Base-by-base conservation (phyloP, 345 rosid genomes). In the Lepidium africanum region DNA sequence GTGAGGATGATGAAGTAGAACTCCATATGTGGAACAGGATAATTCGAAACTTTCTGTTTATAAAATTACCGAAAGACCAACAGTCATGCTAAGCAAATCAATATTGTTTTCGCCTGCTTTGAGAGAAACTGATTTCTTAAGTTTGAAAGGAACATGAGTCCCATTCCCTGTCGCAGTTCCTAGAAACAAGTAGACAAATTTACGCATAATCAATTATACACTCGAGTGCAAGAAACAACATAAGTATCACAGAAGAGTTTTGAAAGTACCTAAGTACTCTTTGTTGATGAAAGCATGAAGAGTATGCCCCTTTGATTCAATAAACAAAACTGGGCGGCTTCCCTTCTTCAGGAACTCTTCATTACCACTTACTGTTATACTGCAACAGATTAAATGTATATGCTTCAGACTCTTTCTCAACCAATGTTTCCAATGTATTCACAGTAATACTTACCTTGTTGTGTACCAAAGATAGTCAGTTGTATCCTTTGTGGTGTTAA, bases 391-490 rank as follows among this genome's bases (percentile, higher is more conserved):
- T 45, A 21, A 46, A 59, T 71, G 36, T 13, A 43, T 75, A 2
- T 64, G 57, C 70, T 38, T 70, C 25, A 56, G 74, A 12, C 45
- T 47, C 39, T 36, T 47, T 53, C 68, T 59, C 46, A 21, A 37
- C 15, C 10, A 48, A 8, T 10, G 62, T 61, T 16, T 19, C n/a
- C 7, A 21, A 5, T 1, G 7, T 27, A 19, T 14, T 39, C 19
- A 49, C 32, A 57, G 45, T 5, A 36, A 67, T 32, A 80, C 85
- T 62, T 72, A 94, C 99, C 97, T 94, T 78, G 87, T 86, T 40
- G 92, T 91, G 74, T 87, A 86, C 99, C 99, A 94, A 57, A 94
- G 95, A 79, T 94, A 94, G 80, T 91, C 99, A 13, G 96, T 86
- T 25, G 88, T 76, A 75, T 91, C 91, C 75, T 79, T 80, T 41